These are phyloP conservation scores for Micractinium conductrix DNA, from an alignment of 139 green algal genomes.

Conservation along the genomic window DNA sequence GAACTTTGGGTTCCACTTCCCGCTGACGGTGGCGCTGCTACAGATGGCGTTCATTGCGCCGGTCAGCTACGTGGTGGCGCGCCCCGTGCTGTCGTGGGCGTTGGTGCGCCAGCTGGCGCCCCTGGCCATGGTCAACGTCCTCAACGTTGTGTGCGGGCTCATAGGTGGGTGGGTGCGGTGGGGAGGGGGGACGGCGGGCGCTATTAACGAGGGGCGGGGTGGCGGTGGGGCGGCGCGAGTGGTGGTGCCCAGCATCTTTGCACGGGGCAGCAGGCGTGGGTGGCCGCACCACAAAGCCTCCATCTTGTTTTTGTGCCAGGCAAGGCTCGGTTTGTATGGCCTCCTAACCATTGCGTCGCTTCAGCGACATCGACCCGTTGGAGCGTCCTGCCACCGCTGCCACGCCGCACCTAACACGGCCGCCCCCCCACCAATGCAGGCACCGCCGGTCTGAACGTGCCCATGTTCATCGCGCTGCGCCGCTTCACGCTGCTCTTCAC, in stretches of 20 bases:
- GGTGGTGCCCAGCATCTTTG: too few species aligned
- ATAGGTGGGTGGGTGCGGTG: conserved; percentile 49
- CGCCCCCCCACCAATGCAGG: conserved; percentile 45
- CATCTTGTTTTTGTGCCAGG: too few species aligned
- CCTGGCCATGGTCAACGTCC: conserved; percentile 69
- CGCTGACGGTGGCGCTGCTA: conserved; percentile 65
- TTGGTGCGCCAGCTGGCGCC: conserved; percentile 46
- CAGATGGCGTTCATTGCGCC: conserved; percentile 71
- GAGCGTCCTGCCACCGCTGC: too few species aligned
- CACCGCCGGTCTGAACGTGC: conserved; percentile 74
- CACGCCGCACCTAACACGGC: too few species aligned
- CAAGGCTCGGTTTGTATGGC: too few species aligned
- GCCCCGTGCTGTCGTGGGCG: conserved; percentile 49
- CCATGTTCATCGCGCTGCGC: conserved; percentile 83
- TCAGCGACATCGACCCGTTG: too few species aligned
- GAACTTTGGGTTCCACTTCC: conserved; percentile 67
- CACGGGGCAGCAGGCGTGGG: too few species aligned
- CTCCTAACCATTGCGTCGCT: too few species aligned
- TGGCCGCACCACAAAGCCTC: too few species aligned
- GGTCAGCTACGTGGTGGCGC: conserved; percentile 61
- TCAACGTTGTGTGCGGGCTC: conserved; percentile 72
- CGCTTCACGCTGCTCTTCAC: conserved; percentile 78
- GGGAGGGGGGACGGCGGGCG: too few species aligned
- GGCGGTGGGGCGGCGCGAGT: too few species aligned
- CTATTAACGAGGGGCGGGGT: too few species aligned